Evolutionary conservation across 108 stramenopile genomes (phyloP).

Genomic region (Schizochytrium sp.): DNA sequence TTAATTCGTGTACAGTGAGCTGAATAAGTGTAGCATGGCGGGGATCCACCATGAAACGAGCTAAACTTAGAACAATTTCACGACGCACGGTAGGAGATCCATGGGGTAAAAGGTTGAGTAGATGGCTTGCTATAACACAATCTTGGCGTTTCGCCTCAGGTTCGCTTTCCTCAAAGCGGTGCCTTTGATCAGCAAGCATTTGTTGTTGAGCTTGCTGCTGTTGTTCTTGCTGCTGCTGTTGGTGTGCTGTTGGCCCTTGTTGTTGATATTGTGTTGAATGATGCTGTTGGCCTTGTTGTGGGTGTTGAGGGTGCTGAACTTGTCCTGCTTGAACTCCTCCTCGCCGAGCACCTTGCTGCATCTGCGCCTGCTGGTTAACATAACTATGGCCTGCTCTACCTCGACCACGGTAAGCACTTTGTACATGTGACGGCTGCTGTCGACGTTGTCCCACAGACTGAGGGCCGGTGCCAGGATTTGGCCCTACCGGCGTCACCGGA

Average conservation of each 20-base stretch:
- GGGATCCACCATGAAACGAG: slow-evolving; percentile 35
- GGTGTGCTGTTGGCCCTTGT: slow-evolving; percentile 29
- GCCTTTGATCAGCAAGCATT: not conserved
- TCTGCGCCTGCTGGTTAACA: not conserved
- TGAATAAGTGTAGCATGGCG: slow-evolving; percentile 47
- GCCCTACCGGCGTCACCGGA: not conserved
- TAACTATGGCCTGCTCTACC: not conserved
- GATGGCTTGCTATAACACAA: not conserved
- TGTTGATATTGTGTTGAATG: not conserved
- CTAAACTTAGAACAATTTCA: not conserved
- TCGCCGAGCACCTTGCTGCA: too few relatives aligned
- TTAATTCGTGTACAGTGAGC: slow-evolving; percentile 39
- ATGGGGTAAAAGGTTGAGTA: not conserved
- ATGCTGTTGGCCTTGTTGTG: slow-evolving; percentile 20
- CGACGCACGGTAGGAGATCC: slow-evolving; percentile 43
- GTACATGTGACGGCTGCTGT: slow-evolving; percentile 7
- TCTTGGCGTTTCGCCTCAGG: slow-evolving; percentile 32
- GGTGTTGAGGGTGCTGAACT: slow-evolving; percentile 34
- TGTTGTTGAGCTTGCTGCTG: slow-evolving; percentile 35
- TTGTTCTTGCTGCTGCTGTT: slow-evolving; percentile 42
- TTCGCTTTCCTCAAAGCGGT: not conserved
- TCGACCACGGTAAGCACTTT: not conserved
- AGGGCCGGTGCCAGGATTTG: too few relatives aligned
- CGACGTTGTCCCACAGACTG: not conserved
- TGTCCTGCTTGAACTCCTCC: too few relatives aligned